These are phyloP conservation scores for Exophiala lecanii-corni DNA, from an alignment of 2,329 filamentous ascomycete genomes.

Conservation along the genomic window DNA sequence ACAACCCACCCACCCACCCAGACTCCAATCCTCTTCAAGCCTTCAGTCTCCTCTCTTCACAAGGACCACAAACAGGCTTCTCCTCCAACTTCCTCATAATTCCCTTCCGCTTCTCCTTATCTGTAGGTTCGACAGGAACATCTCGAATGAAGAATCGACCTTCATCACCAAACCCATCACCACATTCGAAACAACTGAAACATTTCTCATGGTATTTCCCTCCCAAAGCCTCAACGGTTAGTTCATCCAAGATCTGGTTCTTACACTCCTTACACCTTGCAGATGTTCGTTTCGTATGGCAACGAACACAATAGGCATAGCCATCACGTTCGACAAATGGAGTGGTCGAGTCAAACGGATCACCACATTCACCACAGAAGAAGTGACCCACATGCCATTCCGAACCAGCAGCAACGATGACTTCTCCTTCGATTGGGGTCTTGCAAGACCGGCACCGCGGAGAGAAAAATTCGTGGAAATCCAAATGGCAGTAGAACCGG, in stretches of 20 bases:
- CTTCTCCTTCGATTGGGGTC: slow-evolving; percentile 92
- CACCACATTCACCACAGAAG: slow-evolving; percentile 97
- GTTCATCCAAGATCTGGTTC: slow-evolving; percentile 78
- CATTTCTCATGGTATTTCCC: slow-evolving; percentile 91
- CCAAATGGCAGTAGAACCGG: slow-evolving; percentile 95
- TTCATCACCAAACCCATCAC: slow-evolving; percentile 54
- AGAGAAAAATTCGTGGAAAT: slow-evolving; percentile 92
- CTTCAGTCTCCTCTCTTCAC: slow-evolving; percentile 60
- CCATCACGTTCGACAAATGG: slow-evolving; percentile 98
- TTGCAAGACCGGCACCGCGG: slow-evolving; percentile 94
- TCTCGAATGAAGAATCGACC: slow-evolving; percentile 60
- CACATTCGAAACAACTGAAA: slow-evolving; percentile 73
- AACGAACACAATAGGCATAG: slow-evolving; percentile 92
- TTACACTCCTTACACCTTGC: slow-evolving; percentile 85
- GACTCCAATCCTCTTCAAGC: slow-evolving; percentile 42
- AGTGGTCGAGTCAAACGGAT: slow-evolving; percentile 60
- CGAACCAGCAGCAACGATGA: slow-evolving; percentile 86
- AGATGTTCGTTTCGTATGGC: slow-evolving; percentile 85
- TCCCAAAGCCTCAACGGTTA: slow-evolving; percentile 83
- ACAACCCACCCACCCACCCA: too few relatives aligned
- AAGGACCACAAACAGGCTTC: slow-evolving; percentile 58
- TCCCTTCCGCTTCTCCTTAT: slow-evolving; percentile 44
- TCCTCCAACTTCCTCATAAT: slow-evolving; percentile 40
- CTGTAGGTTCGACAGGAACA: slow-evolving; percentile 43
- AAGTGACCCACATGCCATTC: slow-evolving; percentile 98